Conservation (phyloP, 148 eudicot genomes). For the Beta vulgaris region DNA sequence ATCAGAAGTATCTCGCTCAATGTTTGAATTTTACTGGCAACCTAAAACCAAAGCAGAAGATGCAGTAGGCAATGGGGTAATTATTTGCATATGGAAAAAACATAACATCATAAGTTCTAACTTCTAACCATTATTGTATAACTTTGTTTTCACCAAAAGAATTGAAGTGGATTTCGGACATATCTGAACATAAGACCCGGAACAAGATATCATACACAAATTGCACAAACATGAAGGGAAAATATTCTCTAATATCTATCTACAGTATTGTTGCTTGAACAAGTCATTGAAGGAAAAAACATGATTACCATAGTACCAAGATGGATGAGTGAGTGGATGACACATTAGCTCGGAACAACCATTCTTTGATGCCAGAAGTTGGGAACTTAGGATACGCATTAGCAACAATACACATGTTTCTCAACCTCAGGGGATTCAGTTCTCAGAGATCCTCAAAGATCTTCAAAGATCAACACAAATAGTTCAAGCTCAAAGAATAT, state of each 20-base stretch:
- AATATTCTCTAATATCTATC: neutral
- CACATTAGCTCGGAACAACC: neutral
- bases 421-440: neutral
- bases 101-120: neutral
- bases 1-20: neutral
- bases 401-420: neutral
- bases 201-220: conserved; percentile 7
- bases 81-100: neutral
- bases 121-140: neutral
- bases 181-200: neutral
- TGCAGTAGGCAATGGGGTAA: neutral
- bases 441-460: neutral
- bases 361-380: neutral
- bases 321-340: neutral
- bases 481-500: neutral
- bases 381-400: neutral
- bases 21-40: neutral
- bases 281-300: neutral
- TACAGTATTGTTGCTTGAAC: neutral
- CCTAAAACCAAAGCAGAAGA: neutral
- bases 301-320: neutral
- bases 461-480: neutral
- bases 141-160: neutral
- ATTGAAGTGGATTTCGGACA: neutral
- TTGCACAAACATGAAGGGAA: neutral